These are phyloP conservation scores for Citrus inodora DNA, from an alignment of 345 rosid species.

Conservation along the genomic window DNA sequence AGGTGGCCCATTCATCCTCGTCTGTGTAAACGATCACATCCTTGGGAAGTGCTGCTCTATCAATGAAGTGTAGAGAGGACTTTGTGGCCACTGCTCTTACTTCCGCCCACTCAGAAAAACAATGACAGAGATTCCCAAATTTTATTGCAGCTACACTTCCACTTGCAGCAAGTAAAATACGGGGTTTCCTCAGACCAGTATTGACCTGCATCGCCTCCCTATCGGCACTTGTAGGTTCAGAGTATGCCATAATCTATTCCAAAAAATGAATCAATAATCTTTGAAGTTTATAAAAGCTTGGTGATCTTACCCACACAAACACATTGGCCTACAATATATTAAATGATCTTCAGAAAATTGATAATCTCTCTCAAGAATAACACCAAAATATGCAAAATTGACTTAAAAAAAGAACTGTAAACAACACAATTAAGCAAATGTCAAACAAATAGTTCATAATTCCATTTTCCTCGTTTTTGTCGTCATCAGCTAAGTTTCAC, in stretches of 20 bases:
- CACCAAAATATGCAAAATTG: background rate
- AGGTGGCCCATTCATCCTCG: conserved; percentile 84
- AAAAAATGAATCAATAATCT: background rate
- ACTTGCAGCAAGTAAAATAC: conserved; percentile 77
- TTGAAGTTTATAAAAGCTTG: background rate
- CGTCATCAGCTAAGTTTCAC: background rate
- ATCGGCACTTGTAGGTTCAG: conserved; percentile 29
- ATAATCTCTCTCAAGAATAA: background rate
- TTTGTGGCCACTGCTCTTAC: conserved; percentile 76
- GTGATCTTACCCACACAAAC: background rate
- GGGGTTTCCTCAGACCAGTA: conserved; percentile 42
- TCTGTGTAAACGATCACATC: conserved; percentile 75
- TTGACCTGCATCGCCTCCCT: conserved; percentile 33
- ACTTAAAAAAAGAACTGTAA: background rate
- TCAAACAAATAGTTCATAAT: background rate
- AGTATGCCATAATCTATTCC: conserved; percentile 21
- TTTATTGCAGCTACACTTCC: conserved; percentile 94
- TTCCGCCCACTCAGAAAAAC: conserved; percentile 89
- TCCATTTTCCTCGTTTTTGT: background rate
- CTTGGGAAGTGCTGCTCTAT: conserved; percentile 60
- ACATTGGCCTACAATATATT: background rate
- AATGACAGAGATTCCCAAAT: conserved; percentile 79
- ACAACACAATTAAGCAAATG: background rate
- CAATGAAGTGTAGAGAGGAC: conserved; percentile 81
- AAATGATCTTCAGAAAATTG: background rate